Base-by-base conservation (phyloP, 345 rosid species). In the Eucalyptus viminalis region DNA sequence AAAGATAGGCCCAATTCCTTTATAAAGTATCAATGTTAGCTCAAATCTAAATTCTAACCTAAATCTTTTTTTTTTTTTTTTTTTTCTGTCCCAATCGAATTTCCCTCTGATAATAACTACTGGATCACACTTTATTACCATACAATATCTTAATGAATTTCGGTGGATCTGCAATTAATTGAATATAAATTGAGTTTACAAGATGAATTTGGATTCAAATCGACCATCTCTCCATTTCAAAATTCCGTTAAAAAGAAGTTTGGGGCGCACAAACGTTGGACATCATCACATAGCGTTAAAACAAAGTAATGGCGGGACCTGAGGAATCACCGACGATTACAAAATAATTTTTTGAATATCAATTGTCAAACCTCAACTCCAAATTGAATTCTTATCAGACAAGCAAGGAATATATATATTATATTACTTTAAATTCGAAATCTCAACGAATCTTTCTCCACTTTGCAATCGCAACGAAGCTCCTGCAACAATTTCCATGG, bases 401-500 rank as follows among this genome's bases (percentile, higher is more conserved):
- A 72, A 19, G 45, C 83, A 72, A 72, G 14, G 83, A 37, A 72
- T 51, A 19, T 19, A 37, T 65, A 34, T 65, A 31, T 14, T 72
- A 37, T 22, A 65, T 14, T n/a, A 65, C 27, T 76, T 76, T 76
- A 21, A 21, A 43, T 86, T 86, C 27, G 43, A 86, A 45, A 86
- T 49, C 45, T 51, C 62, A 27, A 86, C 44, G 37, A 49, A 86
- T 51, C 16, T 56, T 19, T 44, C 25, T 86, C 9, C 85, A 62
- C 14, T 72, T 40, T 76, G 9, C 47, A 40, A 21, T 19, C 40
- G 83, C 47, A 22, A 11, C 47, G 47, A 40, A 12, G 47, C 16
- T 37, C 87, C 56, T 5, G 87, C 5, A 49, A 34, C 5, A 8
- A 43, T n/a, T 43, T 8, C 44, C 56, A 97, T 97, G 99, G 99